A percentile compares a stretch with the other conserved stretches of the same genome.
These are phyloP conservation scores for Globisporangium barbulae DNA, from an alignment of 352 stramenopile species.

Conservation along the genomic window DNA sequence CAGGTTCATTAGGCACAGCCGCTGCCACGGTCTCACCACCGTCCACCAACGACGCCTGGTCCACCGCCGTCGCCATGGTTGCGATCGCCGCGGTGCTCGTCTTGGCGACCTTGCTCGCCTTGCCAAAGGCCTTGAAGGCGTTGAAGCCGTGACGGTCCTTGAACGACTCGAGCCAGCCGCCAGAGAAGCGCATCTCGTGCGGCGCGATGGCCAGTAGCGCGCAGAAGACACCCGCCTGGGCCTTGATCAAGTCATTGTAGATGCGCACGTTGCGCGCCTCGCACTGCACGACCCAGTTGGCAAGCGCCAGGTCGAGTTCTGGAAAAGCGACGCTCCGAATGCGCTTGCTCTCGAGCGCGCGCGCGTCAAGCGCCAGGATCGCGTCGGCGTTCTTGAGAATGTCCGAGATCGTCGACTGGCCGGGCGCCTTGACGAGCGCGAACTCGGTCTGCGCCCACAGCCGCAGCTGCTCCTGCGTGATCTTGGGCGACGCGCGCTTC, in stretches of 20 bases:
- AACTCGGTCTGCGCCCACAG: conserved; percentile 7
- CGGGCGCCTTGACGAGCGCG: not conserved
- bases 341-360: conserved; percentile 9
- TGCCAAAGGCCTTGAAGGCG: not conserved
- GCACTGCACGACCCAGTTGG: conserved; percentile 8
- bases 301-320: conserved; percentile 5
- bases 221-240: not conserved
- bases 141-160: conserved; percentile 10
- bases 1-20: not conserved
- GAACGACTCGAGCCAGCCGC: conserved; percentile 11
- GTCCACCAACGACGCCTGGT: not conserved
- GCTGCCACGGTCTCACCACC: not conserved
- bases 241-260: conserved; percentile 3
- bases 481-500: conserved; percentile 2
- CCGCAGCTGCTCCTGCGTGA: conserved; percentile 8
- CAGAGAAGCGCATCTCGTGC: conserved; percentile 2
- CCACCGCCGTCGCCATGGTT: not conserved
- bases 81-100: not conserved
- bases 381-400: conserved; percentile 7
- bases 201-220: not conserved
- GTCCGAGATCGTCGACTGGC: conserved; percentile 8
- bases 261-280: conserved; percentile 2
- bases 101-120: not conserved
- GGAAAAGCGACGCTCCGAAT: not conserved
- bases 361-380: not conserved